phyloP scores from a whole-genome alignment of 2,329 filamentous ascomycete species.

The Pseudocercospora vitis region DNA sequence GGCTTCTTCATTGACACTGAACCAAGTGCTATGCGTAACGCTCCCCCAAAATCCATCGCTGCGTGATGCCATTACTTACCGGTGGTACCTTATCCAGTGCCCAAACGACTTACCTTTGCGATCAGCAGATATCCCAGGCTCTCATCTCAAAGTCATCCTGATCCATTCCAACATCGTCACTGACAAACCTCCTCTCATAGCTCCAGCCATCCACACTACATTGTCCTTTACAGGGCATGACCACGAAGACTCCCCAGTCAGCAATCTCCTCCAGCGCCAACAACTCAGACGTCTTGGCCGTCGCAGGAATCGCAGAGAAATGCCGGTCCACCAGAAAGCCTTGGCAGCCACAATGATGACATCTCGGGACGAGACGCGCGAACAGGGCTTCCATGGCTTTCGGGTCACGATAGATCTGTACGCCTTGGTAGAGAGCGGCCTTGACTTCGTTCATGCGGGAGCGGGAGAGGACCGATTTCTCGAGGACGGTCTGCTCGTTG shows the following conservation, averaged over 20 bases:
- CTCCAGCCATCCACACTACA: background rate
- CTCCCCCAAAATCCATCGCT: background rate
- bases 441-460: constrained; percentile 19
- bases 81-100: background rate
- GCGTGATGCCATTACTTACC: too few relatives aligned
- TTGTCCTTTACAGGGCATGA: constrained; percentile 8
- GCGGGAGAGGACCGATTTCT: constrained; percentile 9
- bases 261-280: constrained; percentile 10
- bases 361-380: constrained; percentile 13
- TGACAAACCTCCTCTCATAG: background rate
- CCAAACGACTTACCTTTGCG: background rate
- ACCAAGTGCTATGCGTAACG: background rate
- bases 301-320: constrained; percentile 7
- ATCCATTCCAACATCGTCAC: constrained; percentile 1
- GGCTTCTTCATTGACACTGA: background rate
- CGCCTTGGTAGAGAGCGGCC: constrained; percentile 3
- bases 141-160: background rate
- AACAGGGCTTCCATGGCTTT: constrained; percentile 16
- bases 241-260: constrained; percentile 20
- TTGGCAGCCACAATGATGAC: constrained; percentile 6
- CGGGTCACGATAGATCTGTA: constrained; percentile 16
- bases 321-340: constrained; percentile 14
- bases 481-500: constrained; percentile 14
- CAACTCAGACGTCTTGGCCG: constrained; percentile 5
- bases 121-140: background rate